phyloP scores from a whole-genome alignment of 345 rosid genomes.

The Pistacia vera region DNA sequence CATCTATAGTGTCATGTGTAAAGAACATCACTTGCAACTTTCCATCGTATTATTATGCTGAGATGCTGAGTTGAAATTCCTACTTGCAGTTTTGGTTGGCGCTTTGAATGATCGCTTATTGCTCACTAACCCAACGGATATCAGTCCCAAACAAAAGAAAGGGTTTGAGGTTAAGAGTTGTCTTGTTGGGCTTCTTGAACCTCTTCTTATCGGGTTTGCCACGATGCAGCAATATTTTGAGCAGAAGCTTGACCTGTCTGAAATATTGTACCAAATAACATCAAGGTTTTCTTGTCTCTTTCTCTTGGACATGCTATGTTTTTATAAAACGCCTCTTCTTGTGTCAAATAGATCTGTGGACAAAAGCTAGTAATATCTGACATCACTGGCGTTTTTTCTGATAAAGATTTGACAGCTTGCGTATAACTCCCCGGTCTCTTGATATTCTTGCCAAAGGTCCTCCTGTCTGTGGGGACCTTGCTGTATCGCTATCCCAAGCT shows the following conservation, averaged over 20 bases:
- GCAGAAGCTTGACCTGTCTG: constrained; percentile 92
- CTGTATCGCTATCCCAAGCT: constrained; percentile 92
- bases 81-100: constrained; percentile 76
- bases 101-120: constrained; percentile 90
- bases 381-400: constrained; percentile 19
- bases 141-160: constrained; percentile 87
- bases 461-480: constrained; percentile 97
- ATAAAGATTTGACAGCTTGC: constrained; percentile 92
- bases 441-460: constrained; percentile 88
- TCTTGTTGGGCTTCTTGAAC: constrained; percentile 96
- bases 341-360: constrained; percentile 2
- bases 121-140: constrained; percentile 81
- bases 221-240: constrained; percentile 95
- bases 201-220: constrained; percentile 96
- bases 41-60: constrained; percentile 14
- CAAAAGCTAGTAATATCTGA: constrained; percentile 27
- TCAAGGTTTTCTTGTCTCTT: constrained; percentile 58
- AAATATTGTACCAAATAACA: constrained; percentile 90
- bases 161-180: constrained; percentile 87
- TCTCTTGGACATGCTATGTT: constrained; percentile 3
- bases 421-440: constrained; percentile 93
- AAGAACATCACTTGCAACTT: constrained; percentile 11
- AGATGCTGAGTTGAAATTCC: constrained; percentile 21
- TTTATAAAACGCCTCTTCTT: constrained; percentile 1
- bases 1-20: background rate